Base-by-base conservation (phyloP, 2,329 filamentous ascomycete species). In the Diaporthe sp. region DNA sequence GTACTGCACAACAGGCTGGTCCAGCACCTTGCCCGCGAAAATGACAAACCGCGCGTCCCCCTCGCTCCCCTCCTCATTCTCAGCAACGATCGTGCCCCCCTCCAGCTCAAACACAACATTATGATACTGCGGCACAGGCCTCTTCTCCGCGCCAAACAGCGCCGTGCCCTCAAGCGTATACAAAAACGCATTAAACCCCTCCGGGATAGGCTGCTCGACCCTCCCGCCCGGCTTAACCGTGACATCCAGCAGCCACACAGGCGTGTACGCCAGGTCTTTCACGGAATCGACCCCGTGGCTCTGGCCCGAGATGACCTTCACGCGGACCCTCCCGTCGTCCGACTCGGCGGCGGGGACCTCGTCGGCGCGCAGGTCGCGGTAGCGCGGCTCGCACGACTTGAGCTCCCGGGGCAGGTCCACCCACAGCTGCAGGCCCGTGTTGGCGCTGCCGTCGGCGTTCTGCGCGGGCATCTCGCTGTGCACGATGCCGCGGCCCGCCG, bases 401-500 rank as follows among this genome's bases (percentile, higher is more conserved):
- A 98, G 88, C 51, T 93, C 85, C 81, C 91, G 86, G 8, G 97
- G 96, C 15, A 98, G 87, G 83, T 98, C 96, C 63, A 98, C 96
- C 96, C 97, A 98, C 31, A 98, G 89, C 87, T 98, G 97, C 86
- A 98, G 91, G 47, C 96, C 96, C 72, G 97, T 90, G 83, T 96
- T 98, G 76, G 93, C 87, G 74, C 88, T 90, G 70, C 94, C 94
- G 82, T 97, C 94, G 0, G 88, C 83, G 82, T 95, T 95, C 81
- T 94, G 91, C 73, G 91, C 90, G 13, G 96, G 96, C 95, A 98
- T 98, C 85, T 98, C 96, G 51, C 96, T 95, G 84, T 98, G 97
- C 84, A 98, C 94, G 80, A 98, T 97, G 57, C 96, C 96, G 28
- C 90, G 88, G 5, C 96, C 96, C 1, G 96, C 96, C 0, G 96